Base-by-base conservation (phyloP, 768 basidiomycete genomes). In the Candolleomyces aberdarensis region DNA sequence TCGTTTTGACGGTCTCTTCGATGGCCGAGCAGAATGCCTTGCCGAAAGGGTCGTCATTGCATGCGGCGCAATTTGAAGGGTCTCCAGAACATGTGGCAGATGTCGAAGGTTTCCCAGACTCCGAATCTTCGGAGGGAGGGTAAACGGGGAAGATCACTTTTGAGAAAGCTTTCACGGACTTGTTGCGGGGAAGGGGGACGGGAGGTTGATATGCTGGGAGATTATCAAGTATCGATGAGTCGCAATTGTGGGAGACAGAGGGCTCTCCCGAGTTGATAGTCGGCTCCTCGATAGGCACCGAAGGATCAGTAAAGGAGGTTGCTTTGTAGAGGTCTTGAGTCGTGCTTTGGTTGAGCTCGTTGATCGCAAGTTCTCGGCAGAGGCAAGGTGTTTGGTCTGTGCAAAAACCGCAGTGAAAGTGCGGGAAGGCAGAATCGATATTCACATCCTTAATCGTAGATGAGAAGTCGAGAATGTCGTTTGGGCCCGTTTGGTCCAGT, bases 11-110 rank as follows among this genome's bases (percentile, higher is more conserved):
- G 31, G 87, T 82, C 62, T 86, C 79, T 63, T 80, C 82, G 47
- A 95, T 84, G 20, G 90, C 91, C 43, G 80, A 80, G 70, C 94
- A 96, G 72, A 96, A 96, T 5, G 92, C 93, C 68, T 89, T 88
- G 10, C 93, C 93, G 64, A 95, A 95, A 20, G 82, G 81, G 71
- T 95, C 94, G 67, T 91, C 88, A 4, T 87, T 88, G 69, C 94
- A 96, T 4, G 92, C 94, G 56, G 83, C 71, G 69, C 94, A 96
- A 72, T 94, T 94, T 9, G 83, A 80, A 2, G 94, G 94, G 68
- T 96, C 92, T 13, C 94, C 94, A 17, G 92, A 90, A 72, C 94
- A 96, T 39, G 74, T 82, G 41, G 73, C 68, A 36, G 36, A 36
- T 36, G 15, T 67, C 61, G 40, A 71, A 60, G 8, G 22, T 31